Evolutionary conservation across 495 filamentous ascomycete species (phyloP), one percentile per base, ranked within the genome.

Genomic region (Penicillium cinerascens): DNA sequence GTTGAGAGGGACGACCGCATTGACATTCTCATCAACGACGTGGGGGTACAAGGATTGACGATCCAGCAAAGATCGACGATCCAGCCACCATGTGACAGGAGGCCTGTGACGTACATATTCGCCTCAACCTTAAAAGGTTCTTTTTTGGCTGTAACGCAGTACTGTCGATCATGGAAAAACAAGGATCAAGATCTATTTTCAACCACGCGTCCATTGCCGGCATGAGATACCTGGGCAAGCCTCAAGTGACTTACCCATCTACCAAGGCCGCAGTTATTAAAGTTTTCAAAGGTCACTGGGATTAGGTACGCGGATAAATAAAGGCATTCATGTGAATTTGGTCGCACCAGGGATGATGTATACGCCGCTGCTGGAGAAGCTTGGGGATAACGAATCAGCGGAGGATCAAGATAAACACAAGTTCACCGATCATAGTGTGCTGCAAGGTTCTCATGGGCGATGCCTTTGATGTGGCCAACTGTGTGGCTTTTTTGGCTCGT

Each of bases 21-120:
- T 16, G 78, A 81, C 49, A 75, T 82, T 36, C 67, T 82, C 10
- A 62, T 80, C 7, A 80, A 79, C 54, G 79, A 79, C 52, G 78
- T 80, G 5, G 78, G 76, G 52, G 58, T 27, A 70, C n/a, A n/a
- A n/a, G n/a, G n/a, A n/a, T n/a, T n/a, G n/a, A n/a, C n/a, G n/a
- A n/a, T n/a, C n/a, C n/a, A n/a, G n/a, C 60, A 17, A 65, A 72
- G 48, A 67, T 75, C 1, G 77, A 75, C 1, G 70, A 72, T 39
- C 74, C 76, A 18, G 74, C 64, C 9, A 67, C 60, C 17, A 70
- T 79, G 67, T 43, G 42, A 2, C 78, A 80, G 48, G 66, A 74
- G 41, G 60, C 65, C 0, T 80, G 76, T 73, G 75, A 78, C 56
- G 47, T 44, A 29, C 77, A 80, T 59, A 68, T 70, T 21, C 61